phyloP scores from a whole-genome alignment of 306 rosid species.

The Quercus rubra region DNA sequence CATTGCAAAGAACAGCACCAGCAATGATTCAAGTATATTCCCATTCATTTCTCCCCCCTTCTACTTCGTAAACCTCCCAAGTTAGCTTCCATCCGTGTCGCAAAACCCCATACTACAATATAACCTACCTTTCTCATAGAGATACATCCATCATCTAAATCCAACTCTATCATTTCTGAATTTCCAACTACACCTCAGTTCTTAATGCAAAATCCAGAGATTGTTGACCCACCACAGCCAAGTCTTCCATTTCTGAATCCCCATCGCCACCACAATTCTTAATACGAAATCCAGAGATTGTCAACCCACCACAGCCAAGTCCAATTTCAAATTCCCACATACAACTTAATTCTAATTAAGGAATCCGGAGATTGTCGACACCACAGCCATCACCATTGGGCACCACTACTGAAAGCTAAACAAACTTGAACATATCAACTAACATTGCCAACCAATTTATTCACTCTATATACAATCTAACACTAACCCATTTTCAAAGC shows the following conservation, averaged over 20 bases:
- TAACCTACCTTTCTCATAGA: constrained; percentile 1
- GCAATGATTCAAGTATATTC: constrained; percentile 17
- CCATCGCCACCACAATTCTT: too few species aligned
- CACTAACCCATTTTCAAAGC: constrained; percentile 25
- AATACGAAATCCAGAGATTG: too few species aligned
- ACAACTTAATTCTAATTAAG: constrained; percentile 20
- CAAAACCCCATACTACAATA: background rate
- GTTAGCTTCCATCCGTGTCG: constrained; percentile 23
- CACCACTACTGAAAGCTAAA: constrained; percentile 35
- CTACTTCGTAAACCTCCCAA: constrained; percentile 25
- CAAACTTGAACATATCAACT: constrained; percentile 21
- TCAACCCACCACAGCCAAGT: too few species aligned
- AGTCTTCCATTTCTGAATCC: too few species aligned
- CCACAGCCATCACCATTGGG: constrained; percentile 32
- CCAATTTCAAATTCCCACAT: constrained; percentile 1
- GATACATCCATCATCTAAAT: constrained; percentile 11
- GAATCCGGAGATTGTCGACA: constrained; percentile 25
- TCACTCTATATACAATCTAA: constrained; percentile 44
- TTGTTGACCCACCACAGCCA: too few species aligned
- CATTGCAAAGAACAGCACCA: constrained; percentile 14
- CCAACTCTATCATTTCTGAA: constrained; percentile 14
- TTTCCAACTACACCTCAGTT: too few species aligned
- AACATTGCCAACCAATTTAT: constrained; percentile 39
- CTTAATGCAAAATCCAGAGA: too few species aligned
- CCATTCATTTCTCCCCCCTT: constrained; percentile 15